phyloP scores from a whole-genome alignment of 306 rosid genomes.

The Astragalus glycyphyllos region DNA sequence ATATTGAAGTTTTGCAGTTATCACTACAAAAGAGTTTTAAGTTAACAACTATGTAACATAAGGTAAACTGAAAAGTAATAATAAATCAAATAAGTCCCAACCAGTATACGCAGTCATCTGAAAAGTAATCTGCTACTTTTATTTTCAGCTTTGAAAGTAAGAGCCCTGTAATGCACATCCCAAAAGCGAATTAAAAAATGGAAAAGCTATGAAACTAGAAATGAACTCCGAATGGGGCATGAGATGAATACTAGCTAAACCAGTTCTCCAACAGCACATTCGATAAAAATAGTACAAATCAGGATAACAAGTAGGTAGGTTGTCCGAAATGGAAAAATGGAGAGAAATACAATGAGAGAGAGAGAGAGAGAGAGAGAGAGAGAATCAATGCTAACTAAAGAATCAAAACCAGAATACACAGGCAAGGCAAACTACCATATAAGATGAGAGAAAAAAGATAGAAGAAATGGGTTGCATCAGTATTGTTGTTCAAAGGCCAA shows the following conservation, averaged over 20 bases:
- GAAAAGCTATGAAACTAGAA: slow-evolving; percentile 7
- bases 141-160: slow-evolving; percentile 41
- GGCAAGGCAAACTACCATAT: background rate
- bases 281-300: slow-evolving; percentile 2
- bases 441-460: background rate
- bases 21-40: slow-evolving; percentile 55
- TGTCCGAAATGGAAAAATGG: background rate
- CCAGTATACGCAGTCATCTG: slow-evolving; percentile 70
- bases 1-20: slow-evolving; percentile 84
- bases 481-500: background rate
- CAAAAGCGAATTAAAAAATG: slow-evolving; percentile 13
- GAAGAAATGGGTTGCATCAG: background rate
- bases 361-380: no score
- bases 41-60: slow-evolving; percentile 30
- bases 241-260: background rate
- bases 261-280: background rate
- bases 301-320: background rate
- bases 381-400: background rate
- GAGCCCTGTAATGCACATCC: slow-evolving; percentile 43
- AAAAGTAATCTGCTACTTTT: background rate
- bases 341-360: no score
- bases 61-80: background rate
- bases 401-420: slow-evolving; percentile 5
- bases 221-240: background rate
- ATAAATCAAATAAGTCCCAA: slow-evolving; percentile 38